Conservation (phyloP, 768 basidiomycete species). For the Pulveroboletus sp. region DNA sequence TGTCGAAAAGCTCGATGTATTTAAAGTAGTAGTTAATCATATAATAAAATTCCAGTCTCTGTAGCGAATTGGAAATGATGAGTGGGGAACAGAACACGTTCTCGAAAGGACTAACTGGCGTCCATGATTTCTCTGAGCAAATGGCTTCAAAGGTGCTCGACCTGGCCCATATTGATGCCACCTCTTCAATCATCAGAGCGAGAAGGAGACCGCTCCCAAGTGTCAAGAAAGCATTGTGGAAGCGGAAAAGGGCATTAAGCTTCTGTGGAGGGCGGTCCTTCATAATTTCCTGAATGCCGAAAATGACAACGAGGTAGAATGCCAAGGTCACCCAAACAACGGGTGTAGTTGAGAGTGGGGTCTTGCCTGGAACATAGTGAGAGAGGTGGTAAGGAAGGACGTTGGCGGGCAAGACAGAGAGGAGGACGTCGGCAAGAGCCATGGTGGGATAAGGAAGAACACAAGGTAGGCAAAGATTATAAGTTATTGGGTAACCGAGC, state of each 20-base stretch:
- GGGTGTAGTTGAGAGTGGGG: conserved; percentile 59
- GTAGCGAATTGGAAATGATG: conserved; percentile 2
- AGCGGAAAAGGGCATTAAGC: conserved; percentile 81
- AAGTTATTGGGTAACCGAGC: conserved; percentile 27
- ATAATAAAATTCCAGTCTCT: conserved; percentile 95
- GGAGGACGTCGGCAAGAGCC: conserved; percentile 73
- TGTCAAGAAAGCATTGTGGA: conserved; percentile 89
- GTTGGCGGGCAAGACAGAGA: conserved; percentile 53
- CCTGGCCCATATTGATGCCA: conserved; percentile 73
- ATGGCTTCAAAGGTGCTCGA: conserved; percentile 74
- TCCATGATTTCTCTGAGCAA: conserved; percentile 80
- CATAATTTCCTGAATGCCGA: conserved; percentile 83
- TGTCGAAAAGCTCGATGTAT: conserved; percentile 94
- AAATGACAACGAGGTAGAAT: conserved; percentile 86
- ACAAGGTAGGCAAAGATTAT: conserved; percentile 8
- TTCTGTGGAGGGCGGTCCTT: conserved; percentile 68
- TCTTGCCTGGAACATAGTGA: conserved; percentile 53
- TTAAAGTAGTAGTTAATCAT: conserved; percentile 99
- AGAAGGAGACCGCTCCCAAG: conserved; percentile 82
- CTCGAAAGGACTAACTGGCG: conserved; percentile 57
- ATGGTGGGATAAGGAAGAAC: conserved; percentile 41
- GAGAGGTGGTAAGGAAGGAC: conserved; percentile 34
- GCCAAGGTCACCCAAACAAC: conserved; percentile 68
- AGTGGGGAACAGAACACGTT: not conserved
- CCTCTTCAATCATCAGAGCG: conserved; percentile 88